Evolutionary conservation across 1,284 basidiomycete genomes (phyloP).

Genomic region (Ustilago vetiveriae): DNA sequence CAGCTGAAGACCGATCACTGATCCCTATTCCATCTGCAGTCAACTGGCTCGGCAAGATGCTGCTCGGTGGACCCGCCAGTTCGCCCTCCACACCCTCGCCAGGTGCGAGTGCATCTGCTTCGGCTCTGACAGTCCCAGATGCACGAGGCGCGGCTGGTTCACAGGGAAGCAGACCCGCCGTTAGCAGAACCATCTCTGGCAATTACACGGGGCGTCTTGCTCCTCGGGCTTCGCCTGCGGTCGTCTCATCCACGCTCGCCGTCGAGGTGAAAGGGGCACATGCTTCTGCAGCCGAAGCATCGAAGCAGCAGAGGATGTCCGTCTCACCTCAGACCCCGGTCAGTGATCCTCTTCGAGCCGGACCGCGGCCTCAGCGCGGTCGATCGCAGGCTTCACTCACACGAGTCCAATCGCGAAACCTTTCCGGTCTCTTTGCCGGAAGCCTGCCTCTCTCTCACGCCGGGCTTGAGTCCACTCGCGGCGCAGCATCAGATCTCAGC

Average conservation of each 20-base stretch:
- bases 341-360: conserved; percentile 22
- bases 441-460: conserved; percentile 17
- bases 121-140: conserved; percentile 19
- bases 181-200: conserved; percentile 34
- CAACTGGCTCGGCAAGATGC: conserved; percentile 55
- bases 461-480: conserved; percentile 6
- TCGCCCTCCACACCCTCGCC: conserved; percentile 17
- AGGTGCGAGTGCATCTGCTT: not conserved
- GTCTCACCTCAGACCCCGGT: conserved; percentile 15
- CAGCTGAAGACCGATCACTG: conserved; percentile 41
- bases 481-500: not conserved
- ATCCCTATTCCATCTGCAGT: conserved; percentile 48
- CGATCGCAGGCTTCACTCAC: conserved; percentile 41
- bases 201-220: conserved; percentile 27
- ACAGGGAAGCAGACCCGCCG: conserved; percentile 13
- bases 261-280: conserved; percentile 59
- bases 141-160: not conserved
- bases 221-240: conserved; percentile 49
- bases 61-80: conserved; percentile 33
- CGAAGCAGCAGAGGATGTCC: conserved; percentile 16
- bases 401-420: conserved; percentile 49
- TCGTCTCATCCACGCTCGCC: conserved; percentile 47
- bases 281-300: conserved; percentile 36
- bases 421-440: conserved; percentile 54
- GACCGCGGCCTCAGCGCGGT: conserved; percentile 40